A percentile compares a stretch with the other conserved stretches of the same genome.
Evolutionary conservation across 768 basidiomycete genomes (phyloP).

Genomic region (Suillus subaureus): DNA sequence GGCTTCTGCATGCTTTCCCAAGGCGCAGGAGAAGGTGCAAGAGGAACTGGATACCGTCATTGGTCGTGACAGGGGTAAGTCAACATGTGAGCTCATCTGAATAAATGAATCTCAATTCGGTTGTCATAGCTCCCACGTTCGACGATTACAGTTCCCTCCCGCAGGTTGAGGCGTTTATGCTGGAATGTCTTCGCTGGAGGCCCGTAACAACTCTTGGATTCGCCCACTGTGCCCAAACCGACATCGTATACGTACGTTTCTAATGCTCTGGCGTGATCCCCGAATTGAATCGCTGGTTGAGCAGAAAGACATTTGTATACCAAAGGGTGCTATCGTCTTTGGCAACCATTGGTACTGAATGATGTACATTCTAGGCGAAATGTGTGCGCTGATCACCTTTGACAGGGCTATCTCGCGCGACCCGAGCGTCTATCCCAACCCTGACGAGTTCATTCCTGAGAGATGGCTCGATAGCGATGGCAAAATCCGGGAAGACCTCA

Average conservation of each 20-base stretch:
- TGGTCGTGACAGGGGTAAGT: slow-evolving; percentile 41
- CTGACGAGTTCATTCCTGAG: slow-evolving; percentile 59
- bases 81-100: background rate
- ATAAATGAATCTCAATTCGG: slow-evolving; percentile 4
- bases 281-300: background rate
- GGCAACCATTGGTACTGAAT: slow-evolving; percentile 37
- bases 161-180: slow-evolving; percentile 42
- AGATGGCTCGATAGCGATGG: slow-evolving; percentile 49
- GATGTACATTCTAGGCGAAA: background rate
- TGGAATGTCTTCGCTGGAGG: slow-evolving; percentile 45
- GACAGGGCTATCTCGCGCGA: slow-evolving; percentile 58
- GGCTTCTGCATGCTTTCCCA: slow-evolving; percentile 58
- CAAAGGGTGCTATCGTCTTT: slow-evolving; percentile 38
- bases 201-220: slow-evolving; percentile 50
- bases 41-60: slow-evolving; percentile 56
- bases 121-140: slow-evolving; percentile 40
- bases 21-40: slow-evolving; percentile 52
- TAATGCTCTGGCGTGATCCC: no score
- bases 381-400: background rate
- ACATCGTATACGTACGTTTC: slow-evolving; percentile 60
- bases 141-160: slow-evolving; percentile 39
- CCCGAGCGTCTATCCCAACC: slow-evolving; percentile 57
- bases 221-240: slow-evolving; percentile 63
- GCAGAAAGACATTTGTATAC: slow-evolving; percentile 39
- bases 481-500: slow-evolving; percentile 53